Conservation (phyloP, 1,139 yeast genomes). For the Diutina neorugosa region DNA sequence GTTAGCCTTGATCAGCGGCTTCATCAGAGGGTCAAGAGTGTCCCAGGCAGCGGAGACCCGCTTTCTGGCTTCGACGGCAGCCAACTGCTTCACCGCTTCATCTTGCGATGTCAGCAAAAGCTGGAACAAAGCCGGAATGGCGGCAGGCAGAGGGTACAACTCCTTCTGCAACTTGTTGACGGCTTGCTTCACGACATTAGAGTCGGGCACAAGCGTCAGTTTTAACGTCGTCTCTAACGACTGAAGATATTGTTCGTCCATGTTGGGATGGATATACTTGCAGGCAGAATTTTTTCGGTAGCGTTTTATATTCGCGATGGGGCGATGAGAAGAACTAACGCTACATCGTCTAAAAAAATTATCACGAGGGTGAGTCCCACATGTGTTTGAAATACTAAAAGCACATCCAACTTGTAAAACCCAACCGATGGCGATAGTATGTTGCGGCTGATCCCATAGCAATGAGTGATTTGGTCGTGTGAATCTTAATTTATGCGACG, state of each 20-base stretch:
- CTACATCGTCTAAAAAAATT: neutral
- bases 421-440: no score
- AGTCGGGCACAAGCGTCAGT: conserved; percentile 63
- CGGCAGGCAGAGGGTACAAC: conserved; percentile 57
- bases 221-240: conserved; percentile 69
- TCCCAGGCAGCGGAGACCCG: conserved; percentile 68
- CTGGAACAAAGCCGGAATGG: conserved; percentile 76
- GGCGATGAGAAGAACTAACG: neutral
- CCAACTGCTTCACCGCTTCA: conserved; percentile 63
- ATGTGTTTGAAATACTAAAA: no score
- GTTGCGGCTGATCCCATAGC: no score
- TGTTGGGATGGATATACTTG: conserved; percentile 4
- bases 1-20: conserved; percentile 52
- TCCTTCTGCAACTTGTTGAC: conserved; percentile 63
- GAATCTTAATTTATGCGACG: no score
- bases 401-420: no score
- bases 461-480: no score
- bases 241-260: conserved; percentile 30
- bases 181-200: conserved; percentile 66
- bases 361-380: neutral
- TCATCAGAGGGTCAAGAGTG: conserved; percentile 36
- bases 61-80: conserved; percentile 93
- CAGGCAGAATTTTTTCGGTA: neutral
- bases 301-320: conserved; percentile 2
- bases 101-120: conserved; percentile 58